Conservation (phyloP, 768 basidiomycete species). For the Chalciporus piperatus region DNA sequence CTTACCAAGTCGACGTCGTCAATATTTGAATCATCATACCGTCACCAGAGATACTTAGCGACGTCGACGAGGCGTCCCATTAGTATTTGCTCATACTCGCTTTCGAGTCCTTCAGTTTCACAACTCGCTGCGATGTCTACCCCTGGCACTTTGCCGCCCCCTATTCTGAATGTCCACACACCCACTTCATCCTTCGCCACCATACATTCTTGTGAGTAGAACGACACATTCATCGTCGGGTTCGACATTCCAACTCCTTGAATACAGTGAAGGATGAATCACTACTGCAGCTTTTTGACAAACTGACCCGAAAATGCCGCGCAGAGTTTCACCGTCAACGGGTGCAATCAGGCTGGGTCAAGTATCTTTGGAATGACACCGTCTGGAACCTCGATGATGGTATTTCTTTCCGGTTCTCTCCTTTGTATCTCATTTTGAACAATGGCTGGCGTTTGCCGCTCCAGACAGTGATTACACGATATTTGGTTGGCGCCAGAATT, state of each 20-base stretch:
- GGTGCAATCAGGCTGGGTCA: conserved; percentile 78
- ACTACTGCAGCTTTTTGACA: conserved; percentile 61
- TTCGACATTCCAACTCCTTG: conserved; percentile 7
- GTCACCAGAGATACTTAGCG: no score
- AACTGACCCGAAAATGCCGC: conserved; percentile 64
- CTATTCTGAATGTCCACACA: conserved; percentile 72
- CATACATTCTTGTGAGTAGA: conserved; percentile 64
- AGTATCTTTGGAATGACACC: conserved; percentile 77
- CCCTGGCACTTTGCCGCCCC: conserved; percentile 24
- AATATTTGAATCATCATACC: no score
- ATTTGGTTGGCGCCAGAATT: conserved; percentile 70
- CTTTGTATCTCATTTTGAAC: background rate
- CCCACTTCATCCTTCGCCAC: conserved; percentile 73
- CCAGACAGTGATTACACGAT: conserved; percentile 87
- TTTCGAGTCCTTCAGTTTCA: background rate
- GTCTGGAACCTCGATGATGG: conserved; percentile 92
- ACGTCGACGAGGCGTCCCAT: no score
- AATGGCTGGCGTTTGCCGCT: background rate
- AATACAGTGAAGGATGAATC: conserved; percentile 65
- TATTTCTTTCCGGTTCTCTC: conserved; percentile 30
- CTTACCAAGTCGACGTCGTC: no score
- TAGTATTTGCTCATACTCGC: no score
- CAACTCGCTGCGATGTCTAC: conserved; percentile 22
- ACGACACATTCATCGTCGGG: background rate
- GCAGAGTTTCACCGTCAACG: conserved; percentile 56